Evolutionary conservation across 352 stramenopile genomes (phyloP), one percentile per base, ranked within the genome.

Genomic region (Globisporangium heterothallicum): DNA sequence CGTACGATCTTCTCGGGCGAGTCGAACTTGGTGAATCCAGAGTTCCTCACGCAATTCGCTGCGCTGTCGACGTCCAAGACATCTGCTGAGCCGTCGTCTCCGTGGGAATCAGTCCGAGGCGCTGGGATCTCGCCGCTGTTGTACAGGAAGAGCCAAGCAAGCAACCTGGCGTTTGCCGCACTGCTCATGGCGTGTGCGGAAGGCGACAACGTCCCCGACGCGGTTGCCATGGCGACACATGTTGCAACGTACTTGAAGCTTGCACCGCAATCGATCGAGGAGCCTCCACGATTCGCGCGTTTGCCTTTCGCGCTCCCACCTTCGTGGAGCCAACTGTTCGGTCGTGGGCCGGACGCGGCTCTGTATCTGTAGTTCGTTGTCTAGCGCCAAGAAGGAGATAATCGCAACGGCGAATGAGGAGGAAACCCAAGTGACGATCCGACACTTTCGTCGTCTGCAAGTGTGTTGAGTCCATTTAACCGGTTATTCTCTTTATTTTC

Each of bases 191-290:
- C 73, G 14, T 91, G 79, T 44, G 70, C 82, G 0, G 82, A 93
- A 58, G 82, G 82, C 9, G 77, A 93, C 61, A 93, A 93, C 57
- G 77, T 93, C 5, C 75, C 75, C 0, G 79, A 93, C 19, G 82
- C 82, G 6, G 61, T 68, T 18, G 65, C 64, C 4, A 72, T 91
- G 61, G 58, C 76, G 12, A 68, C 63, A n/a, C 65, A 83, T 24
- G 54, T 89, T 34, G 62, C 74, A 3, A 57, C 58, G 4, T 86
- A 75, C 41, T 50, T 89, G 42, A 57, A 68, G 27, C 47, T 68
- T 0, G 35, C 36, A 30, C 48, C 53, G n/a, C n/a, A n/a, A n/a
- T n/a, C 21, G 41, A 26, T 13, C 44, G 38, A 42, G 12, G 13
- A 49, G 7, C 22, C 41, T 10, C 9, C 42, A 9, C 42, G 25